Conservation (phyloP, 2,329 filamentous ascomycete species). For the Incumbomyces delicatus region DNA sequence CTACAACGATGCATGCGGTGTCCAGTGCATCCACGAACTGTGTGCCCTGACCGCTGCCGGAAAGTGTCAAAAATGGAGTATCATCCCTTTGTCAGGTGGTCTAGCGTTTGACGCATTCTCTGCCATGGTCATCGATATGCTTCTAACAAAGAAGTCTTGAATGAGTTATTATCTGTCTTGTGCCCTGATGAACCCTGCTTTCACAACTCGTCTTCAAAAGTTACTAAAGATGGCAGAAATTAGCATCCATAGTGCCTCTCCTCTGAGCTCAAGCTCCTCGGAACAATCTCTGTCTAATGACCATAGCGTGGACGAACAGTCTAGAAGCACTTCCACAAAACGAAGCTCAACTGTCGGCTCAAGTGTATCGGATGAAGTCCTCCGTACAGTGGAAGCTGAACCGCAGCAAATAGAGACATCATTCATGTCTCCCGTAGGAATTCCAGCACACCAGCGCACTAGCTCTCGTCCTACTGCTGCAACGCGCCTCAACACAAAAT, state of each 20-base stretch:
- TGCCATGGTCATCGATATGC: not conserved
- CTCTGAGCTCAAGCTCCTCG: constrained; percentile 16
- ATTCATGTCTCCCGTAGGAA: not conserved
- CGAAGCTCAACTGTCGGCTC: not conserved
- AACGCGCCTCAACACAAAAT: not conserved
- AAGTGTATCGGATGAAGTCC: not conserved
- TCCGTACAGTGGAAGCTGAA: not conserved
- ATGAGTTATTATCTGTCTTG: not conserved
- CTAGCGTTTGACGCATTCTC: not conserved
- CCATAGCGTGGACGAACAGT: not conserved
- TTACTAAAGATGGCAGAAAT: constrained; percentile 6
- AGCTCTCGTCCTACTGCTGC: not conserved
- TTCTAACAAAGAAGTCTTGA: constrained; percentile 1
- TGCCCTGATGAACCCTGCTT: not conserved
- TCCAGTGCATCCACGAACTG: too few species aligned
- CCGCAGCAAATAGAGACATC: not conserved
- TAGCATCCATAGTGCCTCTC: constrained; percentile 17
- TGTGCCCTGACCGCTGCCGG: too few species aligned
- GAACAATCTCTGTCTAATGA: not conserved
- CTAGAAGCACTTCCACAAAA: not conserved
- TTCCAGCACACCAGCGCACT: not conserved
- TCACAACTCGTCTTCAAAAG: not conserved
- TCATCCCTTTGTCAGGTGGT: constrained; percentile 3
- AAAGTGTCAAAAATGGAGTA: not conserved
- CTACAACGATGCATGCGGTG: too few species aligned